A percentile compares a stretch with the other conserved stretches of the same genome.
phyloP scores from a whole-genome alignment of 305 asterid species.

The Fraxinus xanthoxyloides region DNA sequence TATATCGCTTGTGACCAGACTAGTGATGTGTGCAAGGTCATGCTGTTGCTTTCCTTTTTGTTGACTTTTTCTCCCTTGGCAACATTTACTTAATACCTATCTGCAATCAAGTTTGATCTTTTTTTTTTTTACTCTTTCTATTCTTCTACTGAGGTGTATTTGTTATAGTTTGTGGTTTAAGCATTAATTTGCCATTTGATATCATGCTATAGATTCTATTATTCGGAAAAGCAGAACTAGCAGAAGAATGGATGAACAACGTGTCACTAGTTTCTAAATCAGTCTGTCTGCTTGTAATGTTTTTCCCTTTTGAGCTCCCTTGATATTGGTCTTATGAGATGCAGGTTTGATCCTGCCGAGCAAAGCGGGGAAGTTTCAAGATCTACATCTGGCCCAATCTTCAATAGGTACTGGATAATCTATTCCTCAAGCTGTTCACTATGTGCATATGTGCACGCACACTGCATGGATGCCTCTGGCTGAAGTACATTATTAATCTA shows the following conservation, averaged over 20 bases:
- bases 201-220: neutral
- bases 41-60: neutral
- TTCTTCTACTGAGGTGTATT: neutral
- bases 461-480: neutral
- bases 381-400: conserved; percentile 54
- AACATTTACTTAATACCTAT: neutral
- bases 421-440: neutral
- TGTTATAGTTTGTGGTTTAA: neutral
- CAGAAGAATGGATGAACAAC: neutral
- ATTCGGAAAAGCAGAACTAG: neutral
- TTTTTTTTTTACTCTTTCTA: neutral
- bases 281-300: neutral
- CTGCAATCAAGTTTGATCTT: neutral
- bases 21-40: neutral
- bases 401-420: conserved; percentile 51
- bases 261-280: neutral
- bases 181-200: neutral
- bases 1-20: neutral
- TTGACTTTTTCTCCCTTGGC: neutral
- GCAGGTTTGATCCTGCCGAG: conserved; percentile 85
- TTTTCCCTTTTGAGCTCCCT: conserved; percentile 15
- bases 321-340: conserved; percentile 20
- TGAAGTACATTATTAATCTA: neutral
- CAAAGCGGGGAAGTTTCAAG: conserved; percentile 90
- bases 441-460: neutral